A percentile compares a stretch with the other conserved stretches of the same genome.
phyloP scores from a whole-genome alignment of 768 basidiomycete genomes.

The Rhizopogon vinicolor region DNA sequence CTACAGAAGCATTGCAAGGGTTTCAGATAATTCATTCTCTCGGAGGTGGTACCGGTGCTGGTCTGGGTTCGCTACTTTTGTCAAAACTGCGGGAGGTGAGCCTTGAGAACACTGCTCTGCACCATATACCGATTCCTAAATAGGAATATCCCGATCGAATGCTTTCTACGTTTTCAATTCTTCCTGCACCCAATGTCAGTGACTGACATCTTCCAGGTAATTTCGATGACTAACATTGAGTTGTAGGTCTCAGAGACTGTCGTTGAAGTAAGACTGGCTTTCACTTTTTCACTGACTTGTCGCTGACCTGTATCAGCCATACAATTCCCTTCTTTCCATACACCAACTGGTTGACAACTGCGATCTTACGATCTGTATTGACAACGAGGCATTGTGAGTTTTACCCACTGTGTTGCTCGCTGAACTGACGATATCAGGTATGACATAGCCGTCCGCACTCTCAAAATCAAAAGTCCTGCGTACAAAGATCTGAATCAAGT shows the following conservation, averaged over 20 bases:
- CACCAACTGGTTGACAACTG: constrained; percentile 89
- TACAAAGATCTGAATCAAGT: constrained; percentile 72
- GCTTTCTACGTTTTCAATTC: constrained; percentile 48
- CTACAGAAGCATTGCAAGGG: constrained; percentile 84
- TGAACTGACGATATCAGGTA: constrained; percentile 41
- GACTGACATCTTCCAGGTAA: neutral
- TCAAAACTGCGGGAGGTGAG: constrained; percentile 77
- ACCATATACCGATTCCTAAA: constrained; percentile 18
- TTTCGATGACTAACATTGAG: constrained; percentile 8
- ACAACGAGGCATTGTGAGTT: constrained; percentile 80
- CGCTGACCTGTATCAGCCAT: constrained; percentile 45
- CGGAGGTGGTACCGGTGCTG: constrained; percentile 89
- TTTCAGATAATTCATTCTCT: constrained; percentile 88
- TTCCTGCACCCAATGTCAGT: constrained; percentile 54
- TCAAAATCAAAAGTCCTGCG: constrained; percentile 59
- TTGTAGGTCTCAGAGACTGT: constrained; percentile 41
- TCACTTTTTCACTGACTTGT: neutral
- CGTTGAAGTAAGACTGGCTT: constrained; percentile 39
- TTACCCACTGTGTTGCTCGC: neutral
- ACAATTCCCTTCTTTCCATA: constrained; percentile 79
- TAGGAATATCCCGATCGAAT: constrained; percentile 55
- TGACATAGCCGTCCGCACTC: constrained; percentile 59
- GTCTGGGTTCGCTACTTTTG: constrained; percentile 75
- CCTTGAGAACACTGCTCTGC: constrained; percentile 1
- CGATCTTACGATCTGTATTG: constrained; percentile 80